Evolutionary conservation across 202 grass and related monocot species (phyloP).

Genomic region (Eragrostis tef): DNA sequence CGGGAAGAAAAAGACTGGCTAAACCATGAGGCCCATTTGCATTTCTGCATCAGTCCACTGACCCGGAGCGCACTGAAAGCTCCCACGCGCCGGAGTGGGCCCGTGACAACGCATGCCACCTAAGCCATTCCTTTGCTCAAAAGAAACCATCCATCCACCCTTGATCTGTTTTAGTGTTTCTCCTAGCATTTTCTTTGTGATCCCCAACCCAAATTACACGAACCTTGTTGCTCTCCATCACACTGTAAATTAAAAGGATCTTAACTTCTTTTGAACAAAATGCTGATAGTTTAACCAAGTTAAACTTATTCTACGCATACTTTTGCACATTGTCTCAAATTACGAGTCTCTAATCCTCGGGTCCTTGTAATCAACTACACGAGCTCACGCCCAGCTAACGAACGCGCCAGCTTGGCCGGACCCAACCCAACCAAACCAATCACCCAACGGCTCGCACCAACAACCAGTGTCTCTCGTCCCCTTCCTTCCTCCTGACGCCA

Average conservation of each 20-base stretch:
- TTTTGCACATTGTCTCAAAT: too few species aligned
- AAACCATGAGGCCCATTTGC: too few species aligned
- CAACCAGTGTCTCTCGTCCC: background rate
- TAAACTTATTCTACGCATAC: too few species aligned
- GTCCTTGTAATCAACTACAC: background rate
- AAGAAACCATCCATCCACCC: background rate
- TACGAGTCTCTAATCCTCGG: too few species aligned
- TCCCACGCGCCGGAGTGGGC: background rate
- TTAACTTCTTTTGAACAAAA: background rate
- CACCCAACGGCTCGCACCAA: conserved; percentile 42
- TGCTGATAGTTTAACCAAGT: background rate
- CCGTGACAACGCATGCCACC: conserved; percentile 32
- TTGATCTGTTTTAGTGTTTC: background rate
- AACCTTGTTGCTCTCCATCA: background rate
- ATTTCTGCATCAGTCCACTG: background rate
- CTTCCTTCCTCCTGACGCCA: conserved; percentile 46
- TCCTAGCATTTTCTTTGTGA: background rate
- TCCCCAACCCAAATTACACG: too few species aligned
- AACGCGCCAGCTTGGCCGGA: background rate
- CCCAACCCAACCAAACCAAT: conserved; percentile 4
- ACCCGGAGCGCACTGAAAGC: background rate
- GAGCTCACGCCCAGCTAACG: background rate
- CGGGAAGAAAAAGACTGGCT: too few species aligned
- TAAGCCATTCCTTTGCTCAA: background rate
- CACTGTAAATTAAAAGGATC: background rate